phyloP scores from a whole-genome alignment of 108 stramenopile species.

The Nannochloropsis oceanica region DNA sequence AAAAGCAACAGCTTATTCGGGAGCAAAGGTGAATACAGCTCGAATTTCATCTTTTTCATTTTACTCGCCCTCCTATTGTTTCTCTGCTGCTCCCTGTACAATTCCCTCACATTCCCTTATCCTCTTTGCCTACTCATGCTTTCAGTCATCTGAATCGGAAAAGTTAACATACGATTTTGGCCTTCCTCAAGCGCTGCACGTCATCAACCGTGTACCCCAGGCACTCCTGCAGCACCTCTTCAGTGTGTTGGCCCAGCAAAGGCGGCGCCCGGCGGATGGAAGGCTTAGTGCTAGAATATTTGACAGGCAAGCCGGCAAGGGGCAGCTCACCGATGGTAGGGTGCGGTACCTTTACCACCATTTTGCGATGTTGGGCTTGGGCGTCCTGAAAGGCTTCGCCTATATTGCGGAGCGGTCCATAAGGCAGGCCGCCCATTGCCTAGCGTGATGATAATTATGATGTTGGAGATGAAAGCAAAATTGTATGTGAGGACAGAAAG shows the following conservation, averaged over 20 bases:
- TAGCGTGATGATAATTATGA: no score
- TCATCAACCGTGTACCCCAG: not conserved
- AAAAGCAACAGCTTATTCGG: no score
- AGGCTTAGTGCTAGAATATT: not conserved
- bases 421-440: not conserved
- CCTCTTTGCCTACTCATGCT: no score
- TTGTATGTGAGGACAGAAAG: not conserved
- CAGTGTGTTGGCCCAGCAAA: slow-evolving; percentile 3
- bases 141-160: no score
- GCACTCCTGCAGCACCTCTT: not conserved
- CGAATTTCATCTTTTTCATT: no score
- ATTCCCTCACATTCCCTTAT: no score
- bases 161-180: no score
- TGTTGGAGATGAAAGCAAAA: not conserved
- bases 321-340: not conserved
- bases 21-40: no score
- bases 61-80: no score
- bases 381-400: not conserved
- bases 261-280: not conserved
- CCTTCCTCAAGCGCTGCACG: not conserved
- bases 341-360: not conserved
- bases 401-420: not conserved
- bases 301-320: not conserved
- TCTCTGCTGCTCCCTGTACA: no score
- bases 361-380: not conserved